Percentiles rank a stretch among this genome's conserved stretches.
Evolutionary conservation across 2,329 filamentous ascomycete species (phyloP).

Genomic region (Calonectria leucothoes): DNA sequence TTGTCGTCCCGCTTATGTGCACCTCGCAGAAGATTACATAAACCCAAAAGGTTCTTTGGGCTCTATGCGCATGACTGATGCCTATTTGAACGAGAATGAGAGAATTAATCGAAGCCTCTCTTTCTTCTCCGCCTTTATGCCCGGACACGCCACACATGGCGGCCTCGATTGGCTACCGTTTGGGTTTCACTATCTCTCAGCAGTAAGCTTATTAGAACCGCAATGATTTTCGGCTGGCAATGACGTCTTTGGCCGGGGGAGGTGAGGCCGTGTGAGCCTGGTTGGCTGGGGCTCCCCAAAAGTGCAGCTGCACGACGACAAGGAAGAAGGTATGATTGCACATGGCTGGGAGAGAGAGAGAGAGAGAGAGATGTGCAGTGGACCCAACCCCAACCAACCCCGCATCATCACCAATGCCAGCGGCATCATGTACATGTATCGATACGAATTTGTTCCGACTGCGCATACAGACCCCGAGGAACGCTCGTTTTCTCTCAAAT

Average conservation of each 20-base stretch:
- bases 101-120: background rate
- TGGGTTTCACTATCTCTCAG: background rate
- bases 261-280: background rate
- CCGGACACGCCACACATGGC: background rate
- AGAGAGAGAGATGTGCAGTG: background rate
- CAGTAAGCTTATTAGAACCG: background rate
- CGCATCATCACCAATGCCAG: background rate
- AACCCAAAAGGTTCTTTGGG: background rate
- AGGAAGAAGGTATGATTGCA: background rate
- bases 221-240: background rate
- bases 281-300: background rate
- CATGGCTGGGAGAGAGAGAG: background rate
- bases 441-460: constrained; percentile 8
- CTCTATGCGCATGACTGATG: background rate
- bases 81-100: background rate
- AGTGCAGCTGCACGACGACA: background rate
- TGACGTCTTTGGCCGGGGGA: background rate
- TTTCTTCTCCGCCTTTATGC: too few relatives aligned
- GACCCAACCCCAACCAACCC: background rate
- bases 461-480: background rate
- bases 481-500: background rate
- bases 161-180: background rate
- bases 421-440: constrained; percentile 1
- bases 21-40: background rate
- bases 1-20: background rate